Base-by-base conservation (phyloP, 345 rosid genomes). In the Pugionium cornutum region DNA sequence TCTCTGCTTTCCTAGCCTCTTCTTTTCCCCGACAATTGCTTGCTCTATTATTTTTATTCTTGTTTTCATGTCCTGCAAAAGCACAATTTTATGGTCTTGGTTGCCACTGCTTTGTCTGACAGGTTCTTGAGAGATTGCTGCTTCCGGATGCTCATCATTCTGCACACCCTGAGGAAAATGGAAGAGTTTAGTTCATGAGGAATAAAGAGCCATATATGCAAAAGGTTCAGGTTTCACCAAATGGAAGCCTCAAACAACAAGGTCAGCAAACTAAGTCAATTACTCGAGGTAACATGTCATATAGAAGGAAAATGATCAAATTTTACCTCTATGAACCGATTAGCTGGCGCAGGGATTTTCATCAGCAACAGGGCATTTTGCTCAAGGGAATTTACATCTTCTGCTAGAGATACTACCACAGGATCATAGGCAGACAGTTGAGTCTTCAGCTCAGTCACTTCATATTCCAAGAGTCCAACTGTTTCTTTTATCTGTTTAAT, bases 401-500 rank as follows among this genome's bases (percentile, higher is more conserved):
- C 89, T 60, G 72, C 76, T 68, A 94, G 73, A 73, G 96, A 82
- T 32, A 79, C 62, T 69, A 91, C 70, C 65, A 78, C 75, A 9
- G 91, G 89, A 76, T 73, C 72, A 78, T 78, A 91, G 8, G 85
- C 77, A 57, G 82, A 77, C 63, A 86, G 72, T 55, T 79, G 77
- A 32, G 64, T 77, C 81, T 84, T 84, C 55, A 88, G 67, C 53
- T 79, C 84, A 37, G 78, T 84, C 25, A 86, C 77, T 80, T 86
- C 83, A 50, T 73, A 64, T 70, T 87, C 95, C 82, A 88, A 67
- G 62, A 62, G 57, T 46, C 77, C 66, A 49, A 79, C 78, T 69
- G 72, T 85, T 72, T 82, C 88, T 79, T 81, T 84, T 85, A 94
- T 81, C 75, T 80, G 80, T 60, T 77, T 81, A 9, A 83, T 75